Evolutionary conservation across 768 basidiomycete genomes (phyloP), one percentile per base, ranked within the genome.

Genomic region (Xanthoconium stramineum): DNA sequence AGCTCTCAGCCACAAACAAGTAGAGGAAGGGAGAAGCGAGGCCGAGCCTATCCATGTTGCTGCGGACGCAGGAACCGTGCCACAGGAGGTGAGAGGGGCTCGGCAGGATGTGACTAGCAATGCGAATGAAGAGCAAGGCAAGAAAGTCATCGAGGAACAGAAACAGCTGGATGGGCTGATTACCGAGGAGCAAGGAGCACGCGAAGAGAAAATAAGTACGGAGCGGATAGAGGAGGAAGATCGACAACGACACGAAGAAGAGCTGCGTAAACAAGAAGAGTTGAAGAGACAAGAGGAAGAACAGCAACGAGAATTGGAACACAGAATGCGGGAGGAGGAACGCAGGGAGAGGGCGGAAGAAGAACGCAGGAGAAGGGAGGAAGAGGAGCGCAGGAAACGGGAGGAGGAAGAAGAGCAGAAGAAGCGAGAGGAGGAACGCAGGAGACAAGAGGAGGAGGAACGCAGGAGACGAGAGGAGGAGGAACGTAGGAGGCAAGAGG

Each of bases 1-100:
- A 45, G 75, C 70, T 33, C 69, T 68, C 10, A 73, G 75, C 11
- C 78, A 78, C 46, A 75, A 76, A 51, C 66, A 67, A 35, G 78
- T 74, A 65, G 80, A 56, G 76, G 83, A 57, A 32, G 53, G 50
- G 37, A 49, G 39, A 45, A 55, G 58, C 24, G 38, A 28, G 5
- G 17, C 2, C 1, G 52, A 37, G 14, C 29, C 42, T 47, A 19
- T 50, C 14, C 24, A 24, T 4, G 3, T 17, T 47, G 20, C 33
- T 29, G 35, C 48, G 24, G 50, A 53, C 14, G 50, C 20, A 14
- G 42, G 5, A 15, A 37, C 28, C 6, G 12, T 8, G 19, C 11
- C 32, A 6, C 28, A 42, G 37, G 58, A 51, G 8, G 35, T 29
- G 24, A 39, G 12, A 33, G 48, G 30, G 24, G 6, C 11, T 19